Evolutionary conservation across 805 yeast species (phyloP), one percentile per base, ranked within the genome.

Genomic region (Sungouiozyma intestinalis): DNA sequence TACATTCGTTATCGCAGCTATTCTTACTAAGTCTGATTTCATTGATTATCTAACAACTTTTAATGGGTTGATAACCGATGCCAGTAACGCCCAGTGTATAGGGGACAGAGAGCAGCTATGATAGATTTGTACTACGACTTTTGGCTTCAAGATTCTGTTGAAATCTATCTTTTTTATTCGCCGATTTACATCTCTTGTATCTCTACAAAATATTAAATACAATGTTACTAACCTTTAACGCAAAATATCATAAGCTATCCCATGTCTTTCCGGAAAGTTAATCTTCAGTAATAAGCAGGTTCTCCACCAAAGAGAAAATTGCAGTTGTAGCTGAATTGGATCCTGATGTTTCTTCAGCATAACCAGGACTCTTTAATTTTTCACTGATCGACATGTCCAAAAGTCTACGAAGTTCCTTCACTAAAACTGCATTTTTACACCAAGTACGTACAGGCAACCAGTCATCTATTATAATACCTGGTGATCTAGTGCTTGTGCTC

Each of bases 401-500:
- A 38, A 85, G 57, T 9, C 63, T 54, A 51, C 94, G 67, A 43
- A 90, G 63, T 45, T 81, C 76, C 44, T 84, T 82, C 24, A 88
- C 72, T 38, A 90, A 64, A 2, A 90, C 95, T 1, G 88, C 97
- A 53, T 88, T 85, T 49, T 92, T 84, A 48, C 95, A 82, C 97
- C 97, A 90, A 1, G 96, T 85, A 47, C 85, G 71, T 11, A 90
- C 71, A 0, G 96, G 94, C 29, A 85, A 63, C 97, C 97, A 88
- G n/a, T 72, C 72, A 50, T 85, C 95, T 42, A 90, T 65, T 7
- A 86, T 77, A 31, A 92, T 74, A 17, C 97, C 97, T 0, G 95
- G 94, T 0, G 87, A 74, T 3, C 78, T 71, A 34, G 66, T 70
- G 1, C 73, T 65, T 0, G 70, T 58, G n/a, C 54, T 45, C 9